These are phyloP conservation scores for Spergularia bocconei DNA, from an alignment of 148 eudicot genomes.

Conservation along the genomic window DNA sequence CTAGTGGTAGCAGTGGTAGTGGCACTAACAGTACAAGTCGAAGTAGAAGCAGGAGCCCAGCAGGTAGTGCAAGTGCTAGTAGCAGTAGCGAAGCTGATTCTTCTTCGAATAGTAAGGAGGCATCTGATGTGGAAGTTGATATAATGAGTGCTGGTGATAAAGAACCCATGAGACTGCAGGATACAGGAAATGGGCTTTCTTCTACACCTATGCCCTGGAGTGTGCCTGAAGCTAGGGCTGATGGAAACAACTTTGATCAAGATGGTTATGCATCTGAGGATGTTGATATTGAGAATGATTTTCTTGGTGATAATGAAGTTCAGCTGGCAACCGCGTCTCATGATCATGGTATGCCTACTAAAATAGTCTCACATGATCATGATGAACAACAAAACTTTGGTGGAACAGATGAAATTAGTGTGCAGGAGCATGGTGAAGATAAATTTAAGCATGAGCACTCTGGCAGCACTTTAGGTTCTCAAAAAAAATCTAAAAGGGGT, in stretches of 20 bases:
- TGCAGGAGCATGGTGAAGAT: conserved; percentile 38
- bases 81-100: conserved; percentile 94
- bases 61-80: conserved; percentile 66
- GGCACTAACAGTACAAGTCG: conserved; percentile 63
- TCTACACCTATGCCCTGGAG: conserved; percentile 39
- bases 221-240: conserved; percentile 38
- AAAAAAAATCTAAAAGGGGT: conserved; percentile 59
- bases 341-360: conserved; percentile 26
- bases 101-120: conserved; percentile 87
- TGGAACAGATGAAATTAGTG: conserved; percentile 27
- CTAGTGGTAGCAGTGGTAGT: conserved; percentile 62
- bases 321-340: conserved; percentile 32
- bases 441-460: conserved; percentile 36
- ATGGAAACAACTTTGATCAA: conserved; percentile 38
- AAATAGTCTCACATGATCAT: conserved; percentile 31
- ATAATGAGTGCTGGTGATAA: conserved; percentile 84
- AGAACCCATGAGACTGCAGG: conserved; percentile 47
- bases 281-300: conserved; percentile 60
- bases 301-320: conserved; percentile 42
- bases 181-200: conserved; percentile 36
- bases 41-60: conserved; percentile 80
- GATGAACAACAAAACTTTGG: conserved; percentile 33
- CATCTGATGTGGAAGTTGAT: conserved; percentile 90
- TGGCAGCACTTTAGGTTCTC: conserved; percentile 34
- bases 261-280: conserved; percentile 55